Percentiles rank a stretch among this genome's conserved stretches.
These are phyloP conservation scores for Diplodia corticola DNA, from an alignment of 2,329 filamentous ascomycete species.

Conservation along the genomic window DNA sequence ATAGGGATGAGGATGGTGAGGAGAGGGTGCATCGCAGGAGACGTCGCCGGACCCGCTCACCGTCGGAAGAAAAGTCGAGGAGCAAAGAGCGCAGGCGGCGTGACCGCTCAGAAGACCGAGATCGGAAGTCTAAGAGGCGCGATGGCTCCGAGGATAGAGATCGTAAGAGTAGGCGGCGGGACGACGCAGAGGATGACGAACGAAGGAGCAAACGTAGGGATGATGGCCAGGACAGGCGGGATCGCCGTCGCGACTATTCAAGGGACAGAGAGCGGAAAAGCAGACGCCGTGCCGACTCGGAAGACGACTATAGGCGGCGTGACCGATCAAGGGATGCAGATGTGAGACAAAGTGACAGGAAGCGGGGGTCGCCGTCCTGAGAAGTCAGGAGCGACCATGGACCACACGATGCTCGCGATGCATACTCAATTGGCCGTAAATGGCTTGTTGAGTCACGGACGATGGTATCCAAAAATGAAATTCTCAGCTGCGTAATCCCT, in stretches of 20 bases:
- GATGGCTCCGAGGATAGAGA: neutral
- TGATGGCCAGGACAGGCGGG: neutral
- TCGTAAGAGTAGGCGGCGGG: neutral
- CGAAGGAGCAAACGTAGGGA: neutral
- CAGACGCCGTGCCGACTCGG: neutral
- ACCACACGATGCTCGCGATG: neutral
- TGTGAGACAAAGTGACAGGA: neutral
- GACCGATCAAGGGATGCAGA: neutral
- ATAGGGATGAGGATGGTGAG: slow-evolving; percentile 6
- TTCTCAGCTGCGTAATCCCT: too few relatives aligned
- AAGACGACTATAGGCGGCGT: neutral
- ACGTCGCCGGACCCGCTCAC: slow-evolving; percentile 8
- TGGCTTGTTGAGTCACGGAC: too few relatives aligned
- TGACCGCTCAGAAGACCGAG: neutral
- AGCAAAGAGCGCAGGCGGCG: slow-evolving; percentile 11
- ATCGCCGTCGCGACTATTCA: neutral
- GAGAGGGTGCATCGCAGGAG: slow-evolving; percentile 3
- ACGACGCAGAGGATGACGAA: neutral
- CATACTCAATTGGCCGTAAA: neutral
- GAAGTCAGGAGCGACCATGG: neutral
- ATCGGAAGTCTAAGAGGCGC: neutral
- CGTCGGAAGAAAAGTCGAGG: slow-evolving; percentile 8
- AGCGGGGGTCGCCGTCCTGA: slow-evolving; percentile 2
- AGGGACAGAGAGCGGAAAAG: neutral
- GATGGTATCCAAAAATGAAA: too few relatives aligned